Base-by-base conservation (phyloP, 2,329 filamentous ascomycete genomes). In the Fusarium haematococcum region DNA sequence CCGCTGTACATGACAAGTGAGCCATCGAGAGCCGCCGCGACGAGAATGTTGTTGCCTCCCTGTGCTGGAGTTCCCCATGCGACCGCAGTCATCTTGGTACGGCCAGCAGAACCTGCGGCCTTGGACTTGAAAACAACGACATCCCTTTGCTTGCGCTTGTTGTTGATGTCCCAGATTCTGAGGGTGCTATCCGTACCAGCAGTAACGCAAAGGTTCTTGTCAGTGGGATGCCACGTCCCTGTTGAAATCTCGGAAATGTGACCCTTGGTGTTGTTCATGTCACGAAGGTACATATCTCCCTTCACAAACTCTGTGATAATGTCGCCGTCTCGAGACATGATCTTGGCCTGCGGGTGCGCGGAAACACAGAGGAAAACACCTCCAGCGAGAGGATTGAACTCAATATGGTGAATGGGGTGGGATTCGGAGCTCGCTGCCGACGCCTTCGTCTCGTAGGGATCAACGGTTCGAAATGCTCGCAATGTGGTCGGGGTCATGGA, bases 211-310 rank as follows among this genome's bases (percentile, higher is more conserved):
- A 95, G 78, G 75, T 98, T 95, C 79, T 89, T 92, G 81, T 98
- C 92, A 3, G 91, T 92, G 1, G 97, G 97, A 83, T 96, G 94
- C 97, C 97, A 99, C 43, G 93, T 93, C 25, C 94, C 96, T 25
- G 92, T 93, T 5, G 95, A 95, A 45, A 98, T 90, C 83, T 98
- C 97, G 5, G 95, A 95, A 62, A 98, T 92, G 83, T 99, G 97
- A 2, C 97, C 97, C 81, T 98, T 98, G 6, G 97, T 99, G 81
- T 98, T 95, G 83, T 98, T 91, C 93, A 98, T 97, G 82, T 99
- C 97, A 64, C 96, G 90, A 75, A 99, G 85, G 79, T 99, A 99
- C 95, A 98, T 98, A 81, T 99, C 97, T 54, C 97, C 97, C 84
- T 99, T 99, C 76, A 95, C 93, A 75, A 98, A 98, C 80, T 98